Conservation (phyloP, 2,329 filamentous ascomycete species). For the Diaporthe vexans region DNA sequence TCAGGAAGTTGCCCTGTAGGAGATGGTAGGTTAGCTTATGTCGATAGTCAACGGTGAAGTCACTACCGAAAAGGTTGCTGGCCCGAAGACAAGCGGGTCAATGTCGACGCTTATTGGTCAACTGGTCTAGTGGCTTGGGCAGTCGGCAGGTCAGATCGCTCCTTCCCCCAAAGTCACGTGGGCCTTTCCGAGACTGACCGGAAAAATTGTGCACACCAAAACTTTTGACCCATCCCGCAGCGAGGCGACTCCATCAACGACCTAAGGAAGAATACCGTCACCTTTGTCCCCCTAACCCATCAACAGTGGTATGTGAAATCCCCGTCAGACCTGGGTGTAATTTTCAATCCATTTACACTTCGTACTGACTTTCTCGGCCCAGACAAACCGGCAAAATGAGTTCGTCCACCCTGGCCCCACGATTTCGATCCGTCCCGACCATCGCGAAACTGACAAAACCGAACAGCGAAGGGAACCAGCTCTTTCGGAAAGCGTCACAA, state of each 20-base stretch:
- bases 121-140: too few species aligned
- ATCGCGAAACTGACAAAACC: slow-evolving; percentile 39
- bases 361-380: slow-evolving; percentile 43
- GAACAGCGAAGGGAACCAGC: slow-evolving; percentile 43
- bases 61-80: too few species aligned
- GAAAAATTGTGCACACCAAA: too few species aligned
- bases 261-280: slow-evolving; percentile 39
- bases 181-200: too few species aligned
- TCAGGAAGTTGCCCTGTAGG: background rate
- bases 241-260: slow-evolving; percentile 42
- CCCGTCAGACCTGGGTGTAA: background rate
- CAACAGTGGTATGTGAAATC: slow-evolving; percentile 39
- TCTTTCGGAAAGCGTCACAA: slow-evolving; percentile 42
- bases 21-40: background rate
- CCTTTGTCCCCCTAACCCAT: slow-evolving; percentile 38
- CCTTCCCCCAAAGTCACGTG: too few species aligned
- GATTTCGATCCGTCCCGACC: slow-evolving; percentile 37
- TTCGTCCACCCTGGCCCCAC: slow-evolving; percentile 55
- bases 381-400: slow-evolving; percentile 69
- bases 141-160: background rate
- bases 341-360: background rate
- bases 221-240: slow-evolving; percentile 10
- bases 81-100: too few species aligned
- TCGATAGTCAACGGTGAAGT: too few species aligned
- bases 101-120: too few species aligned